Evolutionary conservation across 2,329 filamentous ascomycete genomes (phyloP), one percentile per base, ranked within the genome.

Genomic region (Colletotrichum orchidophilum): DNA sequence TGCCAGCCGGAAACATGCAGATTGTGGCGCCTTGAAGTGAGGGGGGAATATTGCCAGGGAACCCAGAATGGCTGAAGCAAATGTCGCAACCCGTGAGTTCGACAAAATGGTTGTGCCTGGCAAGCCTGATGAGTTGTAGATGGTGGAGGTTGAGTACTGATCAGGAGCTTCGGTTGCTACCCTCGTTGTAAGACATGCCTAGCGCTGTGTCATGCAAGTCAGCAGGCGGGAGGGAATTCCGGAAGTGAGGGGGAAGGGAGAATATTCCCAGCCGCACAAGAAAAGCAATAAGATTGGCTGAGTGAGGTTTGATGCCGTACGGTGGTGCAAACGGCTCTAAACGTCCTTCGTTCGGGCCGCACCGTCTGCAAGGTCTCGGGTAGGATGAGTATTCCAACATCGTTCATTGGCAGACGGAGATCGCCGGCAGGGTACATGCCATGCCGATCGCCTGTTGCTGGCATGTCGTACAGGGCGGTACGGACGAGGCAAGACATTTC

Each of bases 1-100:
- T 18, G 11, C 31, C 15, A 50, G 21, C 66, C 66, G 33, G 53
- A 59, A 33, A 69, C 33, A 69, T 53, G 61, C 66, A 65, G 39
- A 13, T 63, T 24, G 60, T 35, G 49, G 46, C 54, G 54, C 53
- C 42, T 31, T 26, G 53, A 12, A 33, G 53, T 39, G 60, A 27
- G 59, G 49, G 35, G 69, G 21, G 35, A 7, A 29, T 6, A 27
- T 18, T 26, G 27, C 3, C 21, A 33, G 11, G 46, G 39, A 9
- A 50, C n/a, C 4, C 18, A 50, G 15, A 21, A 33, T 7, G 33
- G 27, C n/a, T 5, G 49, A 24, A 26, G 8, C 8, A n/a, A 18
- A 52, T 18, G 59, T 13, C 15, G 12, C 3, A 33, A n/a, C 12
- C 21, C 58, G 7, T 26, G 39, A 21, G 18, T 9, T 21, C 12